Evolutionary conservation across 2,329 filamentous ascomycete genomes (phyloP).

Genomic region (Arthrobotrys pseudoclavata): DNA sequence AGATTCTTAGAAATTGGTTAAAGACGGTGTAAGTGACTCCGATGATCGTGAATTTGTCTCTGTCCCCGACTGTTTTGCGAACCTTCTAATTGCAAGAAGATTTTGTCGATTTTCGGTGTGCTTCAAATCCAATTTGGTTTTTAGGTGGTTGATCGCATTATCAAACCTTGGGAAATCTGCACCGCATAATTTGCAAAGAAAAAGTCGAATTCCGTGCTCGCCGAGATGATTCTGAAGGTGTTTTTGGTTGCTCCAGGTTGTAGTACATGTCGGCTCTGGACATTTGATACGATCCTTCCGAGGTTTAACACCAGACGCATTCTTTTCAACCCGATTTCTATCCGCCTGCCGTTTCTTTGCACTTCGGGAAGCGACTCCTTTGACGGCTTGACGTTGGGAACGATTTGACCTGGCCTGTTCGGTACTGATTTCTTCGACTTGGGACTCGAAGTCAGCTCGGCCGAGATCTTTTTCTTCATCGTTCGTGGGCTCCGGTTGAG

Average conservation of each 20-base stretch:
- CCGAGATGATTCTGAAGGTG: neutral
- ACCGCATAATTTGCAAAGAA: constrained; percentile 11
- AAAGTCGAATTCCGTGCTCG: constrained; percentile 3
- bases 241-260: constrained; percentile 8
- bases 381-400: neutral
- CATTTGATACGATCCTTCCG: constrained; percentile 5
- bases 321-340: neutral
- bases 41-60: neutral
- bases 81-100: neutral
- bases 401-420: neutral
- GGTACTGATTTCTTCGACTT: neutral
- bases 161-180: neutral
- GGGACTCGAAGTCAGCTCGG: neutral
- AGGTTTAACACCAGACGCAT: constrained; percentile 1
- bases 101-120: neutral
- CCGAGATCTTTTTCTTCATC: neutral
- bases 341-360: neutral
- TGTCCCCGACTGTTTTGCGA: neutral
- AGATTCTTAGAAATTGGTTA: neutral
- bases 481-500: neutral
- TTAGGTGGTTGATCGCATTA: constrained; percentile 4
- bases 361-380: neutral
- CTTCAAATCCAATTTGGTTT: neutral
- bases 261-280: constrained; percentile 1
- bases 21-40: neutral